phyloP scores from a whole-genome alignment of 2,329 filamentous ascomycete genomes.

The Clarireedia sp. region DNA sequence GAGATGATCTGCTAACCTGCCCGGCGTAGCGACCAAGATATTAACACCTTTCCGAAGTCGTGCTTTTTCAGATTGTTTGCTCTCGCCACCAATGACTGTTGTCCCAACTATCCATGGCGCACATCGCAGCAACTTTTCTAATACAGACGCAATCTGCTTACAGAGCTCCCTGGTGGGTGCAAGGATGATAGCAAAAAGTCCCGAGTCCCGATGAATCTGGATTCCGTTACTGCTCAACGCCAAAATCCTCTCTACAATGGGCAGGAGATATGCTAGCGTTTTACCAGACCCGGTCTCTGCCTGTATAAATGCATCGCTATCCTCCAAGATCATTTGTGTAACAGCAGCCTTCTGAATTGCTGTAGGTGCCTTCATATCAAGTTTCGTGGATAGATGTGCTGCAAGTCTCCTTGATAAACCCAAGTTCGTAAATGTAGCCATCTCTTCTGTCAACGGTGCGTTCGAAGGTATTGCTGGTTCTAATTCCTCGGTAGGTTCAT shows the following conservation, averaged over 20 bases:
- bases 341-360: conserved; percentile 91
- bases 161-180: conserved; percentile 90
- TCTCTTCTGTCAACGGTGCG: conserved; percentile 75
- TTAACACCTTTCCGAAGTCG: conserved; percentile 88
- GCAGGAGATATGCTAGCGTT: conserved; percentile 89
- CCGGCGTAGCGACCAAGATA: conserved; percentile 90
- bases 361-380: conserved; percentile 83
- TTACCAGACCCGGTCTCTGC: conserved; percentile 97
- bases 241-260: conserved; percentile 83
- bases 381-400: conserved; percentile 73
- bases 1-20: conserved; percentile 82
- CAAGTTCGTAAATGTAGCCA: conserved; percentile 78
- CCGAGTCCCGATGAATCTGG: conserved; percentile 72
- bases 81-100: conserved; percentile 65
- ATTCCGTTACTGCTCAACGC: conserved; percentile 53
- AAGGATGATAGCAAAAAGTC: conserved; percentile 87
- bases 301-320: conserved; percentile 90
- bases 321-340: conserved; percentile 67
- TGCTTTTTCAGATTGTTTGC: conserved; percentile 80
- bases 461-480: conserved; percentile 72
- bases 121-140: conserved; percentile 79
- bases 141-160: conserved; percentile 82
- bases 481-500: conserved; percentile 37
- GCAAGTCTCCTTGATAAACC: conserved; percentile 76
- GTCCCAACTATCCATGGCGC: conserved; percentile 92